Evolutionary conservation across 2,329 filamentous ascomycete genomes (phyloP), one percentile per base, ranked within the genome.

Genomic region (Intubia oerlemansii): DNA sequence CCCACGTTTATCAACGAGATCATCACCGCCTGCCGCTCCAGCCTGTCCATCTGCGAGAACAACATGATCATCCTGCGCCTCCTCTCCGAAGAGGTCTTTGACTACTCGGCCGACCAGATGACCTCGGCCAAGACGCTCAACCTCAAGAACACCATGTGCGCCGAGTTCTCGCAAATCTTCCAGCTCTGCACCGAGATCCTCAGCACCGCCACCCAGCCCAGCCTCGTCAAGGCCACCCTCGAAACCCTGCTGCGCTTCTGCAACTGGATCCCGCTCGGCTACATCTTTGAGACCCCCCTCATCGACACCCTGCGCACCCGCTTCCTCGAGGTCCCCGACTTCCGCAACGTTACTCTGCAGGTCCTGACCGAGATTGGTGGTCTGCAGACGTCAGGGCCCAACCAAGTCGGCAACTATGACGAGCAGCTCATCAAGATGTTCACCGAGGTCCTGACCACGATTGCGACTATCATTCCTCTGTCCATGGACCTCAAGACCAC

Each of bases 1-100:
- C 88, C 90, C 9, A 92, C 82, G 13, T 98, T 98, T 54, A 95
- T 98, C 65, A 95, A 95, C 60, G 88, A 98, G 59, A 98, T 98
- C 52, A 82, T 98, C 43, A 77, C 81, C 14, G 85, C 88, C 32
- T 95, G 84, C 54, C 84, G 91, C 49, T 85, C 80, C 41, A 93
- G 78, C 52, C 61, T 98, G 30, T 88, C 85, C 21, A 90, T 98
- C 43, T 98, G 90, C 66, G 88, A 98, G 57, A 98, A 98, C 60
- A 98, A 98, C 62, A 98, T 98, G 88, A 82, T 80, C 38, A 95
- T 98, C 42, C 66, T 98, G 41, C 75, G 88, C 34, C 59, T 98
- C 42, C 66, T 98, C 25, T 98, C 88, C 6, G 88, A 98, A 51
- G 88, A 98, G 52, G 85, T 98, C 21, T 98, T 98, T 46, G 88